phyloP scores from a whole-genome alignment of 805 yeast genomes.

The Metschnikowia sp. region DNA sequence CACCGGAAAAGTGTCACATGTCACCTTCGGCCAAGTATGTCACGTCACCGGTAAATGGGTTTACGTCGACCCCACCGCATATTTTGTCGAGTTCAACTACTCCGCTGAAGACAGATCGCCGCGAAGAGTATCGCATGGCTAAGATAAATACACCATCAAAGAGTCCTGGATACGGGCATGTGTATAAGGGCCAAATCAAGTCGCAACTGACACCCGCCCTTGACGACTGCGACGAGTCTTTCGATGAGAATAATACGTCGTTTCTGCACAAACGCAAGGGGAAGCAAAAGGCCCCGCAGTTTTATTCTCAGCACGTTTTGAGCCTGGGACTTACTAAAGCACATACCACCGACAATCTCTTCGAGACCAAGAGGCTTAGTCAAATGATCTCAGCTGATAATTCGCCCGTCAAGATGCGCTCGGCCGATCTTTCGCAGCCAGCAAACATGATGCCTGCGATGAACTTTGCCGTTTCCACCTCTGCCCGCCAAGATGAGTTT shows the following conservation, averaged over 20 bases:
- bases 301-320: conserved; percentile 18
- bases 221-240: conserved; percentile 8
- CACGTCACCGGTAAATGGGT: background rate
- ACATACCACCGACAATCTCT: conserved; percentile 11
- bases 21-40: background rate
- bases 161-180: conserved; percentile 6
- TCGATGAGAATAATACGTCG: conserved; percentile 11
- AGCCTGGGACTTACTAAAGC: conserved; percentile 15
- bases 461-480: background rate
- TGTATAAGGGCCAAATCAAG: conserved; percentile 4
- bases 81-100: conserved; percentile 5
- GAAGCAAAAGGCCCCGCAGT: conserved; percentile 5
- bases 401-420: conserved; percentile 23
- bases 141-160: background rate
- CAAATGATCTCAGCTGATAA: conserved; percentile 15
- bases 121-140: conserved; percentile 1
- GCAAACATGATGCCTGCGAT: background rate
- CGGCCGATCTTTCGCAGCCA: conserved; percentile 1
- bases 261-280: conserved; percentile 6
- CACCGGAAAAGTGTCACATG: background rate
- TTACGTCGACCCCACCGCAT: background rate
- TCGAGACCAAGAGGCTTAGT: conserved; percentile 13
- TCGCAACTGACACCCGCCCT: conserved; percentile 15
- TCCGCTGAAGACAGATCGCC: conserved; percentile 11
- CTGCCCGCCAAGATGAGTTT: conserved; percentile 22